Evolutionary conservation across 2,329 filamentous ascomycete species (phyloP), one percentile per base, ranked within the genome.

Genomic region (Colletotrichum horii): DNA sequence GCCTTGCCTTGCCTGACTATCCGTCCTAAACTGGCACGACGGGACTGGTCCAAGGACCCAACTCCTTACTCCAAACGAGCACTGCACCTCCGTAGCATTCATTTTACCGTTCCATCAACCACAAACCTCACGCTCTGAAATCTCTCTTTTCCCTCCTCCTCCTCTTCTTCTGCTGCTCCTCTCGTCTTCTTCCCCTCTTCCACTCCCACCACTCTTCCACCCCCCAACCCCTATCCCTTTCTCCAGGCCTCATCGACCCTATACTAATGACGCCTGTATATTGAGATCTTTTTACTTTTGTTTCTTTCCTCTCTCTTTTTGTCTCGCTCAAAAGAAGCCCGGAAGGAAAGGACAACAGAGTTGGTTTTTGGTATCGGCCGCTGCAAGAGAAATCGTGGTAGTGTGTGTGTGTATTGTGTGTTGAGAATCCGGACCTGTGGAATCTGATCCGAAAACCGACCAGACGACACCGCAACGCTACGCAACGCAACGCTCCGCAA

Each of bases 251-350:
- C 76, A 77, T 76, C 76, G 48, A 74, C 70, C 71, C 66, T 77
- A 78, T 68, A 74, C 76, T 75, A 73, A 77, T 77, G 77, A 76
- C 61, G 76, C 58, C 77, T 77, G 76, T 76, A 76, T 78, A 76
- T 76, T 79, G 78, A 78, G 75, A 62, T 55, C 60, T 66, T 72
- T 72, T 76, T 72, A 71, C 68, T 48, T 73, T 77, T 71, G 75
- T 77, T 68, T 74, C 66, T 74, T 76, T 74, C 69, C 60, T 69
- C 66, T 74, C 71, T 43, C 69, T 66, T 56, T 75, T 61, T 67
- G 64, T 66, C 58, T 74, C 66, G 60, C 74, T 60, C 56, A 64
- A 68, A 58, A 71, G 62, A 71, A 65, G 15, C 26, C 26, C 26
- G 72, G 65, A 32, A 77, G 68, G 68, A 77, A 76, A 72, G 73